These are phyloP conservation scores for Periglandula ipomoeae DNA, from an alignment of 2,329 filamentous ascomycete genomes.

Conservation along the genomic window DNA sequence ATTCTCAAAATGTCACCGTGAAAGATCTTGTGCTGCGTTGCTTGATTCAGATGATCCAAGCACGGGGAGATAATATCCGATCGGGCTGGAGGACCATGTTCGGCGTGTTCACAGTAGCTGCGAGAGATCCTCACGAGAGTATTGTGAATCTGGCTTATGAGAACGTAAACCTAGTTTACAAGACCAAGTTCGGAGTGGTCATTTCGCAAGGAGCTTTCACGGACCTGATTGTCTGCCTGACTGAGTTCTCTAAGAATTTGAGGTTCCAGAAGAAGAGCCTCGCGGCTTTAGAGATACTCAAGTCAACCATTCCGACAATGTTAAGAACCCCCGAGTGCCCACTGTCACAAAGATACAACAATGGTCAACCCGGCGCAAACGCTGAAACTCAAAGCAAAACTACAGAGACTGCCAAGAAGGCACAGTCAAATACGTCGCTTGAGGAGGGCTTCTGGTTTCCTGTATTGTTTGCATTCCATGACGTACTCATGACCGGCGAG, in stretches of 20 bases:
- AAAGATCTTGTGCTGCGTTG: conserved; percentile 97
- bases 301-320: conserved; percentile 91
- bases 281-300: conserved; percentile 89
- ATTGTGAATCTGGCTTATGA: conserved; percentile 97
- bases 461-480: conserved; percentile 94
- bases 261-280: conserved; percentile 98
- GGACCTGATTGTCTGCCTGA: conserved; percentile 90
- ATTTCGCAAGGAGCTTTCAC: conserved; percentile 96
- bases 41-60: conserved; percentile 98
- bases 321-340: conserved; percentile 92
- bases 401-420: conserved; percentile 36
- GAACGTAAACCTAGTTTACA: conserved; percentile 93
- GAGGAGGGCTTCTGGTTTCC: conserved; percentile 99
- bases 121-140: conserved; percentile 82
- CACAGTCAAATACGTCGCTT: conserved; percentile 71
- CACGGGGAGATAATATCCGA: conserved; percentile 89
- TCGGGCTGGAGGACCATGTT: conserved; percentile 99
- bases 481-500: conserved; percentile 97
- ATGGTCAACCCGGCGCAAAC: conserved; percentile 20
- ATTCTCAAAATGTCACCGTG: conserved; percentile 81
- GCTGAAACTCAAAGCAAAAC: conserved; percentile 34
- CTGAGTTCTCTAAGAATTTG: conserved; percentile 97
- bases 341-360: conserved; percentile 55
- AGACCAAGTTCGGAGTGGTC: conserved; percentile 87
- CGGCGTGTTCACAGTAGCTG: conserved; percentile 93